Percentiles rank a stretch among this genome's conserved stretches.
phyloP scores from a whole-genome alignment of 345 rosid species.

The Rhizophora apiculata region DNA sequence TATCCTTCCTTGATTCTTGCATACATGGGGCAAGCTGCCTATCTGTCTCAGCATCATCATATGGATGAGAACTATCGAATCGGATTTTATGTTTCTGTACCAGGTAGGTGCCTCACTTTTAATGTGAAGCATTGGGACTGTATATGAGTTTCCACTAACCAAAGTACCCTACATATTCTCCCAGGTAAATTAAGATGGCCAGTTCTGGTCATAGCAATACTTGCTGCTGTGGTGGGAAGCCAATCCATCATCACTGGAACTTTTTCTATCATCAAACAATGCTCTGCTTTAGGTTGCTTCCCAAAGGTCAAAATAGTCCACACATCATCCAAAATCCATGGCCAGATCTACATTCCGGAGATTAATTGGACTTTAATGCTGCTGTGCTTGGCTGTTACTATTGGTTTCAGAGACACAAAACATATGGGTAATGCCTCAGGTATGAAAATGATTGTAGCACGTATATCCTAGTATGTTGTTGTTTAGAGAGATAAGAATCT shows the following conservation, averaged over 20 bases:
- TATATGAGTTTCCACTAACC: conserved; percentile 18
- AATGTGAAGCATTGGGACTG: conserved; percentile 5
- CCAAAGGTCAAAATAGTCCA: conserved; percentile 85
- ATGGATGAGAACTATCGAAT: conserved; percentile 40
- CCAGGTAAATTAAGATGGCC: conserved; percentile 84
- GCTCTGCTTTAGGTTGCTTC: conserved; percentile 82
- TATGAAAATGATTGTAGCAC: conserved; percentile 18
- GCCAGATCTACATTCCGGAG: conserved; percentile 94
- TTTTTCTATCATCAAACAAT: conserved; percentile 86
- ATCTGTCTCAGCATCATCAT: conserved; percentile 62
- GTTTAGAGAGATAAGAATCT: no score
- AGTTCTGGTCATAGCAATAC: conserved; percentile 82
- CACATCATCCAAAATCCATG: conserved; percentile 84
- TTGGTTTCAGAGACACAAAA: conserved; percentile 80
- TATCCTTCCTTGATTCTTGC: conserved; percentile 89
- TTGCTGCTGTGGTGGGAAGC: conserved; percentile 92
- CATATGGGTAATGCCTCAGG: conserved; percentile 92
- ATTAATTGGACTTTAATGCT: conserved; percentile 90
- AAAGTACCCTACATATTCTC: conserved; percentile 12
- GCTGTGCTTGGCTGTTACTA: conserved; percentile 81
- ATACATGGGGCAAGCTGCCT: conserved; percentile 97
- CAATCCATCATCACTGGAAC: conserved; percentile 95
- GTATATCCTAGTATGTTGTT: no score
- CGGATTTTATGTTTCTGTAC: conserved; percentile 88
- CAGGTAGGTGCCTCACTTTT: conserved; percentile 48